phyloP scores from a whole-genome alignment of 2,329 filamentous ascomycete species.

The Arthrobotrys iridis region DNA sequence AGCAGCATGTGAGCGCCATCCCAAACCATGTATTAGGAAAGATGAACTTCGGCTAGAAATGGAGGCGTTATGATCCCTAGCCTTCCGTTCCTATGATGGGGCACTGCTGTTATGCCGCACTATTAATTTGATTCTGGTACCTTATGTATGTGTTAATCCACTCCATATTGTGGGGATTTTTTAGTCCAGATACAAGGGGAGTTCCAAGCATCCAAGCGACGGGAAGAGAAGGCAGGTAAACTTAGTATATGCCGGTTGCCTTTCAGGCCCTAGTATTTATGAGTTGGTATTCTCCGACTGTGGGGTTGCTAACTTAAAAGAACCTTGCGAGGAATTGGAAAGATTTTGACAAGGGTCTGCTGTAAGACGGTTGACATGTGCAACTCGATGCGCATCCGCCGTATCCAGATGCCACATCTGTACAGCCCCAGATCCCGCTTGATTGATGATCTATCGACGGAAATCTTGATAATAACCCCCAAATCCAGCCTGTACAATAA shows the following conservation, averaged over 20 bases:
- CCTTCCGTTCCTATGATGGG: not conserved
- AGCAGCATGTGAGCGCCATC: conserved; percentile 16
- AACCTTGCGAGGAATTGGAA: conserved; percentile 7
- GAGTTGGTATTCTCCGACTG: conserved; percentile 20
- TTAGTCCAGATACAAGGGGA: conserved; percentile 12
- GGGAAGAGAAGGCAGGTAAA: conserved; percentile 42
- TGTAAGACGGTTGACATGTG: conserved; percentile 4
- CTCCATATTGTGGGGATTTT: conserved; percentile 24
- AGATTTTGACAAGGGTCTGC: not conserved
- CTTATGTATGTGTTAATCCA: not conserved
- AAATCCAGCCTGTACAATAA: not conserved
- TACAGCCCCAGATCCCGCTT: not conserved
- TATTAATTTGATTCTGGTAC: too few species aligned
- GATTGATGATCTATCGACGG: not conserved
- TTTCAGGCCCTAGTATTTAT: conserved; percentile 3
- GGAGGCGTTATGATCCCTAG: not conserved
- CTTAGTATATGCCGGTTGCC: conserved; percentile 9
- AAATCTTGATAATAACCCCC: not conserved
- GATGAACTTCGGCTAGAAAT: conserved; percentile 34
- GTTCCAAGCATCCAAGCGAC: conserved; percentile 22
- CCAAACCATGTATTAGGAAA: conserved; percentile 24
- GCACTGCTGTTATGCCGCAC: too few species aligned
- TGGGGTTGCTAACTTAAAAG: conserved; percentile 4
- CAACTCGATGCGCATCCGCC: too few species aligned
- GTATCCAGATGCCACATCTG: not conserved